A percentile compares a stretch with the other conserved stretches of the same genome.
Evolutionary conservation across 75 land plant species (phyloP).

Genomic region (Pseudotsuga menziesii): DNA sequence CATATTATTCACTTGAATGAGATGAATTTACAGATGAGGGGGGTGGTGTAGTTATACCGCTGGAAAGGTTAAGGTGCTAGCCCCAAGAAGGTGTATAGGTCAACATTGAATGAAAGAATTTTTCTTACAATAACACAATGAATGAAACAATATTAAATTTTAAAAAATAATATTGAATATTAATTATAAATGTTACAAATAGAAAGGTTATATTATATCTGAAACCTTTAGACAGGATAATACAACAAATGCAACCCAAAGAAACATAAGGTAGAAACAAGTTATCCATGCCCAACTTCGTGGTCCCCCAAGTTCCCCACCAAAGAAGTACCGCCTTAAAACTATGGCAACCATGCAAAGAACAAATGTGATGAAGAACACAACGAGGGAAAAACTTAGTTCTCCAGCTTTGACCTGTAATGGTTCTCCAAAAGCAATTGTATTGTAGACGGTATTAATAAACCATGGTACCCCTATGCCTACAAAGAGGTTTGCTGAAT

Average conservation of each 20-base stretch:
- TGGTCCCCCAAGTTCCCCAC: slow-evolving; percentile 87
- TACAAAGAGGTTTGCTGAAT: slow-evolving; percentile 71
- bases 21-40: too few species aligned
- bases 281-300: slow-evolving; percentile 75
- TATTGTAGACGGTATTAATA: slow-evolving; percentile 59
- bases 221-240: slow-evolving; percentile 60
- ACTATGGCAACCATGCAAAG: slow-evolving; percentile 54
- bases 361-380: slow-evolving; percentile 63
- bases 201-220: slow-evolving; percentile 26
- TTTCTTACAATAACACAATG: too few species aligned
- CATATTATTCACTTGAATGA: too few species aligned
- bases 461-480: slow-evolving; percentile 91
- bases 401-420: slow-evolving; percentile 46
- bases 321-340: slow-evolving; percentile 45
- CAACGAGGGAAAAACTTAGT: slow-evolving; percentile 63
- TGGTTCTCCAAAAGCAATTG: slow-evolving; percentile 31
- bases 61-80: too few species aligned
- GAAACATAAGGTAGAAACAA: slow-evolving; percentile 43
- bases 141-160: too few species aligned
- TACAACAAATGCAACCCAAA: slow-evolving; percentile 67
- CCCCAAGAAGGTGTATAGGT: too few species aligned
- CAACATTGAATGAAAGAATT: too few species aligned
- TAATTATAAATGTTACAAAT: not conserved
- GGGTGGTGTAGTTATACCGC: too few species aligned
- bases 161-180: too few species aligned